Conservation (phyloP, 129 eudicot genomes). For the Rutidosis leptorrhynchoides region DNA sequence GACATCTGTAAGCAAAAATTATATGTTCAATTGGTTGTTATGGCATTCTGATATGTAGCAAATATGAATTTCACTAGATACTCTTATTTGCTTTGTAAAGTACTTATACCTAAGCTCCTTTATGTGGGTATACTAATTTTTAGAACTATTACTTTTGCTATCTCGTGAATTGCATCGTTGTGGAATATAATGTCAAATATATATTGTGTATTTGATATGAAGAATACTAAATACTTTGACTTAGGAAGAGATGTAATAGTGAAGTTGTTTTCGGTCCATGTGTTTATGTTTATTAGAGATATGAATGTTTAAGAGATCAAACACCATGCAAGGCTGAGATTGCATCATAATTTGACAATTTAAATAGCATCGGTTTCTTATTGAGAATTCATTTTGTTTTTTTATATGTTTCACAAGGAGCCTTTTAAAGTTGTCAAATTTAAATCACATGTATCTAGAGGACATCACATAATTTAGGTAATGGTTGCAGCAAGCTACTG, state of each 20-base stretch:
- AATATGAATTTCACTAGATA: neutral
- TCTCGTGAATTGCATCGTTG: neutral
- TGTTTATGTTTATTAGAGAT: too few species aligned
- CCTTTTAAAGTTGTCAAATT: too few species aligned
- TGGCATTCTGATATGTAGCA: too few species aligned
- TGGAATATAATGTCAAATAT: neutral
- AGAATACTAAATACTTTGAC: neutral
- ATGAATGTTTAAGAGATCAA: too few species aligned
- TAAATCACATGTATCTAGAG: too few species aligned
- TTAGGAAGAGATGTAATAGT: too few species aligned
- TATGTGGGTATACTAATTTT: slow-evolving; percentile 11
- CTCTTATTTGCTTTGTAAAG: neutral
- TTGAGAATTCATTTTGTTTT: too few species aligned
- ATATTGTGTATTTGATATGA: neutral
- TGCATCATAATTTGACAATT: too few species aligned
- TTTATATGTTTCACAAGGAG: too few species aligned
- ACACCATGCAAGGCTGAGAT: too few species aligned
- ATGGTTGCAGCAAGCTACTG: neutral
- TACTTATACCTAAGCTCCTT: neutral
- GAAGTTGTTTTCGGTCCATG: too few species aligned
- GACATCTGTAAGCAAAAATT: slow-evolving; percentile 67
- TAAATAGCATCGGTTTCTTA: too few species aligned
- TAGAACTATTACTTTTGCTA: neutral
- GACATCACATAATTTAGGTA: neutral
- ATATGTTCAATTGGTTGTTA: neutral